phyloP scores from a whole-genome alignment of 306 rosid genomes.

The Rosa chinensis region DNA sequence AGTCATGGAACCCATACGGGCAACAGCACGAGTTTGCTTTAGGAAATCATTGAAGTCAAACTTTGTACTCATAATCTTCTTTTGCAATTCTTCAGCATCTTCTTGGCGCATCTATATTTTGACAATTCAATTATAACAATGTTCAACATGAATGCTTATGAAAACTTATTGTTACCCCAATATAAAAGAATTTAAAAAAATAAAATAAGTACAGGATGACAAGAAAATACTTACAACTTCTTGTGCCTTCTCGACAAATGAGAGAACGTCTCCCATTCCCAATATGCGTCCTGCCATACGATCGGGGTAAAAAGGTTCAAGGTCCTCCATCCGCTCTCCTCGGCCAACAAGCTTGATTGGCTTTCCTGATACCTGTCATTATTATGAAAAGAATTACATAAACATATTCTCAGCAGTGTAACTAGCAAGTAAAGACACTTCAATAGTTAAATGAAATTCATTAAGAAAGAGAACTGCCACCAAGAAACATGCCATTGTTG shows the following conservation, averaged over 20 bases:
- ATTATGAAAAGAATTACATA: constrained; percentile 9
- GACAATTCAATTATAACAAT: constrained; percentile 23
- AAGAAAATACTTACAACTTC: constrained; percentile 71
- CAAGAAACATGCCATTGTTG: neutral
- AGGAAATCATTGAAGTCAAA: constrained; percentile 96
- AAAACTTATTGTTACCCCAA: neutral
- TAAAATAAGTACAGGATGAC: too few relatives aligned
- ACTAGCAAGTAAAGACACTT: neutral
- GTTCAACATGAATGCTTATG: neutral
- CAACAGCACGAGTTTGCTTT: constrained; percentile 94
- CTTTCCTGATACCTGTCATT: constrained; percentile 89
- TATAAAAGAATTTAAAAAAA: too few relatives aligned
- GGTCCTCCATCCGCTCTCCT: constrained; percentile 99
- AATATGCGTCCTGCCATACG: constrained; percentile 98
- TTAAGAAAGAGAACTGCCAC: neutral
- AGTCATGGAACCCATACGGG: constrained; percentile 95
- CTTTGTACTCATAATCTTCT: constrained; percentile 97
- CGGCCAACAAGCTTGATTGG: constrained; percentile 98
- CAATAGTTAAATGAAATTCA: neutral
- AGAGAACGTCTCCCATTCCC: constrained; percentile 99
- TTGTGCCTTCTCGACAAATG: constrained; percentile 97
- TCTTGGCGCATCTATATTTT: constrained; percentile 78
- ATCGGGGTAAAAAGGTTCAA: constrained; percentile 96
- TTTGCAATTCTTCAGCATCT: constrained; percentile 96
- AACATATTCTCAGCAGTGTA: neutral